These are phyloP conservation scores for Talaromyces sp. DNA, from an alignment of 2,329 filamentous ascomycete species.

Conservation along the genomic window DNA sequence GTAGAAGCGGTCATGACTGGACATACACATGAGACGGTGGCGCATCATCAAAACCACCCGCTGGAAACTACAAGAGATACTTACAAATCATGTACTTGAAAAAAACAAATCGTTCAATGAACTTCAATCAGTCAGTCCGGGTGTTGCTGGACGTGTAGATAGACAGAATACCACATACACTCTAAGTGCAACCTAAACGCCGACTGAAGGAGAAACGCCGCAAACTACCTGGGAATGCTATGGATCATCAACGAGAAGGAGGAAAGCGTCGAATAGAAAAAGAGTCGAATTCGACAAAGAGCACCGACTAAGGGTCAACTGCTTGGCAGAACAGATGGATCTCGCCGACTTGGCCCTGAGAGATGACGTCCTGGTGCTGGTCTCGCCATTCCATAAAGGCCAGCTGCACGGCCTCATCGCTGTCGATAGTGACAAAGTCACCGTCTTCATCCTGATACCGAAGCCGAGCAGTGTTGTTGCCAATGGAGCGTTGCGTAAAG, in stretches of 20 bases:
- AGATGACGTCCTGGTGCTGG: conserved; percentile 57
- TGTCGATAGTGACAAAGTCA: conserved; percentile 88
- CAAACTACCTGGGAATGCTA: conserved; percentile 21
- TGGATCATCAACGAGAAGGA: conserved; percentile 5
- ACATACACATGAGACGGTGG: background rate
- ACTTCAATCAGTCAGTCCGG: background rate
- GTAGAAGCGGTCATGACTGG: conserved; percentile 15
- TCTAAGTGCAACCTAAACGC: conserved; percentile 15
- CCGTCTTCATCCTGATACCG: conserved; percentile 90
- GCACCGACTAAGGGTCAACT: conserved; percentile 33
- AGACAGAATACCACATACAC: background rate
- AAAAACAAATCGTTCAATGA: background rate
- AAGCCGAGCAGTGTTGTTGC: conserved; percentile 74
- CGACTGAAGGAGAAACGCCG: conserved; percentile 17
- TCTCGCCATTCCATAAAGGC: conserved; percentile 94
- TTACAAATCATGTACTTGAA: background rate
- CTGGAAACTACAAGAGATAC: background rate
- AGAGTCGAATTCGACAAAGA: conserved; percentile 1
- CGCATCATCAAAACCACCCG: background rate
- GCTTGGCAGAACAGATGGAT: conserved; percentile 79
- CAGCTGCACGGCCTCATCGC: conserved; percentile 92
- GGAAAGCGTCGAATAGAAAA: background rate
- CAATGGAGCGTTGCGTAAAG: conserved; percentile 78
- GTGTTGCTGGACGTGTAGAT: background rate
- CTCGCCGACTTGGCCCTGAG: conserved; percentile 70